These are phyloP conservation scores for Fusarium sp. DNA, from an alignment of 2,329 filamentous ascomycete species.

Conservation along the genomic window DNA sequence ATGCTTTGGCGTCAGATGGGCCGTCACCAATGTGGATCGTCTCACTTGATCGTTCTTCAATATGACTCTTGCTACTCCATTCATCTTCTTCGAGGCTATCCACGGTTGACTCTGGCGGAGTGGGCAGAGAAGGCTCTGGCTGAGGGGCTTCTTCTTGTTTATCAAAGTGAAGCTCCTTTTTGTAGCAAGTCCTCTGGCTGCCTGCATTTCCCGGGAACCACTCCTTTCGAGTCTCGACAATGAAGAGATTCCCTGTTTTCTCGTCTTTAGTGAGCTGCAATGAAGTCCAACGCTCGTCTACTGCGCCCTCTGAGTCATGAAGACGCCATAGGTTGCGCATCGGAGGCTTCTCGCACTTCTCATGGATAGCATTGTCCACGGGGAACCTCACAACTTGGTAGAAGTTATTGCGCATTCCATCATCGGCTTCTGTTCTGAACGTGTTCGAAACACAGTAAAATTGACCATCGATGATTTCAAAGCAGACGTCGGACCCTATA, in stretches of 20 bases:
- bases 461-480: constrained; percentile 71
- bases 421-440: constrained; percentile 66
- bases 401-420: constrained; percentile 72
- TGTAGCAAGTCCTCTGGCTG: constrained; percentile 73
- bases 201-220: constrained; percentile 64
- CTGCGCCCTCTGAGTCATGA: constrained; percentile 72
- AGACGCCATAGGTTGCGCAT: constrained; percentile 65
- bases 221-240: constrained; percentile 75
- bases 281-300: constrained; percentile 78
- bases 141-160: background rate
- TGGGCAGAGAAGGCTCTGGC: constrained; percentile 8
- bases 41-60: constrained; percentile 18
- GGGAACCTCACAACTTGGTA: constrained; percentile 73
- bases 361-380: constrained; percentile 54
- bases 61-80: constrained; percentile 49
- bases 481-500: constrained; percentile 73
- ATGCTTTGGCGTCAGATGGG: constrained; percentile 50
- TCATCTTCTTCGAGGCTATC: background rate
- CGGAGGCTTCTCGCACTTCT: constrained; percentile 49
- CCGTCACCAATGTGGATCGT: constrained; percentile 59
- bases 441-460: constrained; percentile 77
- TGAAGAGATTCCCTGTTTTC: constrained; percentile 62
- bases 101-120: background rate
- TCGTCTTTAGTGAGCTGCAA: constrained; percentile 70
- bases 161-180: constrained; percentile 57